Evolutionary conservation across 208 protist genomes (phyloP).

Genomic region (Crithidia mellificae): DNA sequence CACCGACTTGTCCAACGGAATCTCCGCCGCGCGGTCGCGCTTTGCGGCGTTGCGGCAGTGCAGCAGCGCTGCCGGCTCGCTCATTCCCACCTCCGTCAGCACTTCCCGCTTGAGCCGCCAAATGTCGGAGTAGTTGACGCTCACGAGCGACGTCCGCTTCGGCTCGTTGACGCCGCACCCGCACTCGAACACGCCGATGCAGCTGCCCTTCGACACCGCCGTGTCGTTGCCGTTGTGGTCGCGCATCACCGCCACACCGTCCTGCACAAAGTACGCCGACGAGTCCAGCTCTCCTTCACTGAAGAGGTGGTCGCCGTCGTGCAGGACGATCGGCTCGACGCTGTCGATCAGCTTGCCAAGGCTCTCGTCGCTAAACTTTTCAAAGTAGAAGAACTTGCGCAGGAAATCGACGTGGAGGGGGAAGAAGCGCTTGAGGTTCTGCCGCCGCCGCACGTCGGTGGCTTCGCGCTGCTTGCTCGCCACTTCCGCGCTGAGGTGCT

Average conservation of each 20-base stretch:
- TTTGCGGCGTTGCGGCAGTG: slow-evolving; percentile 77
- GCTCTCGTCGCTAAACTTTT: slow-evolving; percentile 61
- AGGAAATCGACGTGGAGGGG: slow-evolving; percentile 75
- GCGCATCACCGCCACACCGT: slow-evolving; percentile 64
- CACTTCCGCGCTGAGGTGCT: slow-evolving; percentile 69
- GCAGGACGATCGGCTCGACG: slow-evolving; percentile 84
- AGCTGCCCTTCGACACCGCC: slow-evolving; percentile 61
- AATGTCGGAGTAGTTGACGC: slow-evolving; percentile 88
- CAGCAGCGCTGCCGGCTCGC: slow-evolving; percentile 80
- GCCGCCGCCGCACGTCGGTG: slow-evolving; percentile 78
- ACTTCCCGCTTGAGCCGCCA: slow-evolving; percentile 75
- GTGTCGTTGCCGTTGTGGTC: slow-evolving; percentile 42
- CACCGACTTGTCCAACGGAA: slow-evolving; percentile 41
- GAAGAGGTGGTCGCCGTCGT: slow-evolving; percentile 79
- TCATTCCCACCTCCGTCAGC: slow-evolving; percentile 85
- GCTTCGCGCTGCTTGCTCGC: slow-evolving; percentile 83
- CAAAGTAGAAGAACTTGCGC: slow-evolving; percentile 80
- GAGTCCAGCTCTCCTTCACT: slow-evolving; percentile 64
- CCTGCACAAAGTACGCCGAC: slow-evolving; percentile 84
- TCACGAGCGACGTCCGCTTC: slow-evolving; percentile 73
- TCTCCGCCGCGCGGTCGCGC: slow-evolving; percentile 51
- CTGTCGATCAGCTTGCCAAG: slow-evolving; percentile 60
- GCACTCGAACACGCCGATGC: slow-evolving; percentile 89
- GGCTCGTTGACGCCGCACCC: slow-evolving; percentile 79
- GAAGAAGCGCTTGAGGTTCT: slow-evolving; percentile 85